These are phyloP conservation scores for Seiridium unicorne DNA, from an alignment of 2,329 filamentous ascomycete genomes.

Conservation along the genomic window DNA sequence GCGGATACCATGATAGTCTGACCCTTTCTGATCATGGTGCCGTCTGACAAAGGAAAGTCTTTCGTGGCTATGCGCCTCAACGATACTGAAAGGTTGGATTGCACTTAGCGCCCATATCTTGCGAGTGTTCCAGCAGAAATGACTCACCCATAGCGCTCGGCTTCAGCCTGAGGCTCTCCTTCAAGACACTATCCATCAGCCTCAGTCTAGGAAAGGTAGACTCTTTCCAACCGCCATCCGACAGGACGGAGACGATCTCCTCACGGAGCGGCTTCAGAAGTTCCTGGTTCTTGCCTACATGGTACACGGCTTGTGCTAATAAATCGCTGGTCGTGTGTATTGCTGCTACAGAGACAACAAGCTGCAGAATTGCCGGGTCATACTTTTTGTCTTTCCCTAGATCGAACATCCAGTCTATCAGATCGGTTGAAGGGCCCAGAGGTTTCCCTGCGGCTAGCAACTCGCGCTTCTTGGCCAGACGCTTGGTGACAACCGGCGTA, in stretches of 20 bases:
- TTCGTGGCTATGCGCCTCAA: background rate
- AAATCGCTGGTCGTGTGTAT: slow-evolving; percentile 5
- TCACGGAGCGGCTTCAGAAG: background rate
- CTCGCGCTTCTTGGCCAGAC: background rate
- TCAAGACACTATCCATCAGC: slow-evolving; percentile 1
- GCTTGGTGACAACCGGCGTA: background rate
- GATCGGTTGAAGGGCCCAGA: background rate
- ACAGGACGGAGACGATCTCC: background rate
- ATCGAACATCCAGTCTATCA: background rate
- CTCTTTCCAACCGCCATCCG: background rate
- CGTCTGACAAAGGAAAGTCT: too few relatives aligned
- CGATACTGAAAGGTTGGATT: background rate
- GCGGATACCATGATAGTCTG: background rate
- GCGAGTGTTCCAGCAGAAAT: background rate
- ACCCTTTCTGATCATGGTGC: too few relatives aligned
- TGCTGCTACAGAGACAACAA: background rate
- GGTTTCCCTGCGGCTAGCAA: background rate
- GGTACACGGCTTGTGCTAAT: background rate
- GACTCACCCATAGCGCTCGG: background rate
- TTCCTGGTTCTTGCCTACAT: background rate
- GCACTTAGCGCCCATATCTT: background rate
- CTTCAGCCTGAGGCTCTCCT: slow-evolving; percentile 4
- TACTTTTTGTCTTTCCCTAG: background rate
- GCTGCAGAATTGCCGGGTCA: background rate
- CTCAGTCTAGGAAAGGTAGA: background rate